These are phyloP conservation scores for Chlorella variabilis DNA, from an alignment of 163 green algal species.

Conservation along the genomic window DNA sequence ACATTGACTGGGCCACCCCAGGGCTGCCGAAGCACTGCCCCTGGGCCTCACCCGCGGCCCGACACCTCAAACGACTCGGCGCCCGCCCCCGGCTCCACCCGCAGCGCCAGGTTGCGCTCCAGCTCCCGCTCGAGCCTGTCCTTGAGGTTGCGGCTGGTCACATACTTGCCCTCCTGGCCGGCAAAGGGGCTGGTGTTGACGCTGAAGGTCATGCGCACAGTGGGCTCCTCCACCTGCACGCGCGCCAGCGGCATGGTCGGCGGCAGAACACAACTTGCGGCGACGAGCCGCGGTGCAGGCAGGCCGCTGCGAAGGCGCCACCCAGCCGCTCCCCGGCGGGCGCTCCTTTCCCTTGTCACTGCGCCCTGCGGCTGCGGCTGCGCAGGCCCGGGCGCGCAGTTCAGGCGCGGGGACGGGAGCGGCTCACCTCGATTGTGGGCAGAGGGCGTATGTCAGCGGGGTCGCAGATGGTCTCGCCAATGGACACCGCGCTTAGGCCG, in stretches of 20 bases:
- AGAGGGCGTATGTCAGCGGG: constrained; percentile 72
- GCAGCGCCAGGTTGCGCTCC: constrained; percentile 97
- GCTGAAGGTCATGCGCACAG: constrained; percentile 96
- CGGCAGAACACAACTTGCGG: neutral
- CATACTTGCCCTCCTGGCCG: constrained; percentile 95
- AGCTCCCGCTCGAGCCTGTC: constrained; percentile 85
- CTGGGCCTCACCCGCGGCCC: constrained; percentile 73
- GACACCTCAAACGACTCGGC: constrained; percentile 96
- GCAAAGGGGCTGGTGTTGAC: constrained; percentile 98
- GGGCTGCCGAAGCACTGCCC: neutral
- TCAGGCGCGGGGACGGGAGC: too few relatives aligned
- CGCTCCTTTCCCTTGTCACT: too few relatives aligned
- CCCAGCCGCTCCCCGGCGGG: too few relatives aligned
- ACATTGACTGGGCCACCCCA: too few relatives aligned
- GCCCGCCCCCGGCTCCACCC: constrained; percentile 89
- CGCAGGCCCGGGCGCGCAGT: too few relatives aligned
- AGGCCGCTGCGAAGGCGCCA: too few relatives aligned
- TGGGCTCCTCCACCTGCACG: constrained; percentile 96
- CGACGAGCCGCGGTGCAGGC: too few relatives aligned
- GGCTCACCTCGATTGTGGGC: constrained; percentile 87
- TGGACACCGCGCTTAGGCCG: constrained; percentile 67
- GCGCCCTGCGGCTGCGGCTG: too few relatives aligned
- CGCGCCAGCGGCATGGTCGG: too few relatives aligned
- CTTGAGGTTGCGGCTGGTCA: constrained; percentile 82
- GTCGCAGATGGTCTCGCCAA: constrained; percentile 96